A percentile compares a stretch with the other conserved stretches of the same genome.
Evolutionary conservation across 2,329 filamentous ascomycete species (phyloP).

Genomic region (Fusarium domesticum): DNA sequence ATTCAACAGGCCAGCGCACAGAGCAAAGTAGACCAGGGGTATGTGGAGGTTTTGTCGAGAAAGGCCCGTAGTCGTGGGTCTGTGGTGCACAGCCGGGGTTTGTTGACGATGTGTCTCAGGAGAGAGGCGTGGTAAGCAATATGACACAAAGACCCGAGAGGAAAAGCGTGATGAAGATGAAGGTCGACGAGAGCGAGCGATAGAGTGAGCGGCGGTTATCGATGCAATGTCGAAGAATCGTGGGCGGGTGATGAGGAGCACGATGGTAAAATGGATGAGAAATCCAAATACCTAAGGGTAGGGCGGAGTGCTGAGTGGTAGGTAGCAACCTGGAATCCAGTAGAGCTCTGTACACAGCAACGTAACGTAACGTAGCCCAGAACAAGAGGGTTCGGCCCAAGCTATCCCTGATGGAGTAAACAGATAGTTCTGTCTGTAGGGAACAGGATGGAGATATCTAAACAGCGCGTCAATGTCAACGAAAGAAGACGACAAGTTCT

Average conservation of each 20-base stretch:
- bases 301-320: background rate
- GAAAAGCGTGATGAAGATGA: conserved; percentile 3
- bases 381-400: background rate
- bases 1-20: background rate
- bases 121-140: conserved; percentile 20
- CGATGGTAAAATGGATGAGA: conserved; percentile 4
- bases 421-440: background rate
- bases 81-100: conserved; percentile 20
- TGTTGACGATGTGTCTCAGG: conserved; percentile 18
- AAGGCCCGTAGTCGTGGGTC: conserved; percentile 18
- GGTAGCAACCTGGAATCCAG: too few species aligned
- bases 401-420: background rate
- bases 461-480: background rate
- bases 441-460: too few species aligned
- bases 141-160: conserved; percentile 8
- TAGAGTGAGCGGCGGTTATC: conserved; percentile 8
- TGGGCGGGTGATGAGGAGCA: conserved; percentile 1
- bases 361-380: too few species aligned
- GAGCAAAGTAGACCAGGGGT: conserved; percentile 17
- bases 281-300: background rate
- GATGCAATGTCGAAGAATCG: background rate
- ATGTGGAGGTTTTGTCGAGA: conserved; percentile 31
- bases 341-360: too few species aligned
- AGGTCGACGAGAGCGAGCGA: conserved; percentile 14
- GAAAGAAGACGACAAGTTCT: conserved; percentile 11